Evolutionary conservation across 352 stramenopile genomes (phyloP), one percentile per base, ranked within the genome.

Genomic region (Globisporangium iwayamae): DNA sequence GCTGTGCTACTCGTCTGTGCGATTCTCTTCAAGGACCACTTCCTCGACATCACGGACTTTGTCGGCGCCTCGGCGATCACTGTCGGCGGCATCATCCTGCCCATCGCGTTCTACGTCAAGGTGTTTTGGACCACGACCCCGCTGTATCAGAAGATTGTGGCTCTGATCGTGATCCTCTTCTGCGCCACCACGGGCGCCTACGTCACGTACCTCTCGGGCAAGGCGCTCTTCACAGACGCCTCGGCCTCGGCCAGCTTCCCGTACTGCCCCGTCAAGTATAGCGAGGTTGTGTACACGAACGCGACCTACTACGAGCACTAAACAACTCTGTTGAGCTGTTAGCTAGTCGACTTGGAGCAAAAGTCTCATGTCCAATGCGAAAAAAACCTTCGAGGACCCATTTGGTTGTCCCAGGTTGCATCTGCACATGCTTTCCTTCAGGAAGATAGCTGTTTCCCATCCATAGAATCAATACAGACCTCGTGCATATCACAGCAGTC

Each of bases 251-350:
- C 47, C 1, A 22, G 22, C 16, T 72, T 73, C 69, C 69, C 45
- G 32, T 73, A 65, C 66, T 75, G 69, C 43, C 69, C 69, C 0
- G 69, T 46, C 45, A 62, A 75, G 48, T 75, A 66, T 57, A 53
- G 62, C 39, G 46, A 69, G 30, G 34, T 73, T 4, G 69, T 75
- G 43, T 75, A 71, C 63, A 75, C 69, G 51, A 75, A 75, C 58
- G 20, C 50, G 16, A 75, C 69, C 41, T n/a, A 74, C 57, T 74
- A 74, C 52, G 36, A 16, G 0, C n/a, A n/a, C 28, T 58, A 58
- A 54, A 18, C 3, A n/a, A 25, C 16, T 43, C 13, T 36, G 28
- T 28, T 28, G 4, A 53, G 22, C 28, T 32, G 52, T n/a, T 7
- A 58, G 52, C 32, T 36, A 36, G 32, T 36, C 32, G 25, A 16